Conservation (phyloP, 2,329 filamentous ascomycete genomes). For the Lachnellula suecica region DNA sequence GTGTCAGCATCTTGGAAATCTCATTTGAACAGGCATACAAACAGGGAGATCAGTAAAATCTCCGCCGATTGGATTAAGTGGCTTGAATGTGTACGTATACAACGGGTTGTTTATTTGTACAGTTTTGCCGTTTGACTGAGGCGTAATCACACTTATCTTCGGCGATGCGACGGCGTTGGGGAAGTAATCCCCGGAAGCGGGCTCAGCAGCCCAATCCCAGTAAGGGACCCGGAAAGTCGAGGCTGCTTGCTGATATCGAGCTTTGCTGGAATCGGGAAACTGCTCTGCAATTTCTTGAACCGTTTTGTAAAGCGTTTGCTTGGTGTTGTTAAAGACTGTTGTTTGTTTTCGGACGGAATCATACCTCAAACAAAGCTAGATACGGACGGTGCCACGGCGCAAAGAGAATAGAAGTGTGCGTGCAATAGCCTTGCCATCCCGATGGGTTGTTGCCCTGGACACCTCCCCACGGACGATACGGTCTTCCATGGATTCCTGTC, state of each 20-base stretch:
- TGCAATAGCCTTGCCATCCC: conserved; percentile 57
- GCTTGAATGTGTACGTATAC: conserved; percentile 59
- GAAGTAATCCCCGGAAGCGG: conserved; percentile 42
- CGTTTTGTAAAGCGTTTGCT: conserved; percentile 44
- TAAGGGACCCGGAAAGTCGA: conserved; percentile 43
- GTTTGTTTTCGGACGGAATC: too few relatives aligned
- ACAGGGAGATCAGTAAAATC: conserved; percentile 19
- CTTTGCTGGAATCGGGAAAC: conserved; percentile 44
- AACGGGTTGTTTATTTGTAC: conserved; percentile 63
- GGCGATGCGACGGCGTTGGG: conserved; percentile 30
- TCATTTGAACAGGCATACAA: neutral
- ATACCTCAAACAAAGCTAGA: conserved; percentile 59
- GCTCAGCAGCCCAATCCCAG: conserved; percentile 48
- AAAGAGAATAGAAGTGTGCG: conserved; percentile 74
- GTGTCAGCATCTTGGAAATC: neutral
- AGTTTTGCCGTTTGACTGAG: conserved; percentile 44
- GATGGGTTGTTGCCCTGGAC: conserved; percentile 39
- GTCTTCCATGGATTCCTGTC: conserved; percentile 74
- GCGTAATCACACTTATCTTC: conserved; percentile 21
- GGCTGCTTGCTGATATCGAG: conserved; percentile 45
- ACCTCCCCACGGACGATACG: conserved; percentile 58
- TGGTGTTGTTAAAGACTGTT: neutral
- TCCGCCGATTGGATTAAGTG: conserved; percentile 41
- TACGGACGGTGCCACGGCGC: conserved; percentile 84
- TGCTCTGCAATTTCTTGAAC: conserved; percentile 46